Conservation (phyloP, 1,284 basidiomycete species). For the Tremellales sp. region DNA sequence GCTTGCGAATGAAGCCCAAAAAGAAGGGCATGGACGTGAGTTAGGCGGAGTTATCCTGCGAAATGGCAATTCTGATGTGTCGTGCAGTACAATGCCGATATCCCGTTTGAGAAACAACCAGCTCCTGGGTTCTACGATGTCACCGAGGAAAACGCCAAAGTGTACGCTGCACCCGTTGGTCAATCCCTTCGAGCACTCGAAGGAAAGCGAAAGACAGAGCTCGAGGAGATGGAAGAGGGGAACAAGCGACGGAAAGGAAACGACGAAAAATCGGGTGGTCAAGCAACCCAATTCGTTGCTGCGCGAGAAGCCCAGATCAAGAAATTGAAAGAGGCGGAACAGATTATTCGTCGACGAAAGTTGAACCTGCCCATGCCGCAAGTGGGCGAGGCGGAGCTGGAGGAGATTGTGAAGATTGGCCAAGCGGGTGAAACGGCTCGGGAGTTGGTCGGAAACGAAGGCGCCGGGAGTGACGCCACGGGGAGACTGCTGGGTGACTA, state of each 20-base stretch:
- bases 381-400: constrained; percentile 91
- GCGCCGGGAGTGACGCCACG: constrained; percentile 71
- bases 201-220: constrained; percentile 72
- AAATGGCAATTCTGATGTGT: too few relatives aligned
- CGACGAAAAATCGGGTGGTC: constrained; percentile 53
- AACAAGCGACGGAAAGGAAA: constrained; percentile 67
- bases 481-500: constrained; percentile 86
- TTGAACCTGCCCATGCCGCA: constrained; percentile 84
- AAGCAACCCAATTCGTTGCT: constrained; percentile 87
- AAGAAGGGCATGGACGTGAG: constrained; percentile 94
- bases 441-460: constrained; percentile 62
- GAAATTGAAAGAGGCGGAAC: constrained; percentile 94
- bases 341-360: constrained; percentile 82
- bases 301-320: constrained; percentile 95
- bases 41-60: constrained; percentile 22
- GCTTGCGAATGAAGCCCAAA: constrained; percentile 73
- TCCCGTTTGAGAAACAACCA: constrained; percentile 96
- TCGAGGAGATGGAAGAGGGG: constrained; percentile 82
- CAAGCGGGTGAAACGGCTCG: constrained; percentile 85
- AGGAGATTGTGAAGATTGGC: constrained; percentile 98
- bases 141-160: constrained; percentile 86
- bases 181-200: constrained; percentile 83
- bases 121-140: constrained; percentile 97
- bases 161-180: constrained; percentile 82
- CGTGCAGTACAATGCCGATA: constrained; percentile 88